These are phyloP conservation scores for Peniophora sp. DNA, from an alignment of 1,284 basidiomycete genomes.

Conservation along the genomic window DNA sequence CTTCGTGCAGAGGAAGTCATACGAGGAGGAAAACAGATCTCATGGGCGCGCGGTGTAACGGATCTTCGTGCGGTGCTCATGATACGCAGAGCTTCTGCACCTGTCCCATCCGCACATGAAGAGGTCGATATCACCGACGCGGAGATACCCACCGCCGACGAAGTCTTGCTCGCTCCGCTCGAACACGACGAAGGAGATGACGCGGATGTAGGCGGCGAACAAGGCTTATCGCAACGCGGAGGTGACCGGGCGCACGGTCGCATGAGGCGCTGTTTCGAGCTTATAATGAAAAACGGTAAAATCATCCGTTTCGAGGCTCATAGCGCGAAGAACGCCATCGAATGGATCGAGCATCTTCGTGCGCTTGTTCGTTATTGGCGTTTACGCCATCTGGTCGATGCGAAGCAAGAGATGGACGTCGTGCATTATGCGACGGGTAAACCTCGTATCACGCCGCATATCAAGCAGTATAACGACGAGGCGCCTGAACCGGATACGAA, in stretches of 20 bases:
- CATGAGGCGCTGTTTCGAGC: constrained; percentile 70
- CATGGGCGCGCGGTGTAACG: constrained; percentile 54
- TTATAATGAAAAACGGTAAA: constrained; percentile 62
- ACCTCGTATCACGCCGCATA: constrained; percentile 50
- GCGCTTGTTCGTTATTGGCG: constrained; percentile 72
- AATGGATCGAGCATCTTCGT: constrained; percentile 73
- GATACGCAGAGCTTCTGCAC: constrained; percentile 57
- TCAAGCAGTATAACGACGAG: constrained; percentile 30
- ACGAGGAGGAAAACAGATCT: constrained; percentile 61
- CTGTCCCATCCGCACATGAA: constrained; percentile 29
- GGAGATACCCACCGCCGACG: constrained; percentile 25
- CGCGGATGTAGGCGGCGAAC: constrained; percentile 63
- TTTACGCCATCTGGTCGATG: constrained; percentile 59
- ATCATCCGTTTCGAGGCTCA: constrained; percentile 70
- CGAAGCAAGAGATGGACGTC: constrained; percentile 73
- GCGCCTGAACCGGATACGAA: constrained; percentile 42
- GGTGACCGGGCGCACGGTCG: constrained; percentile 41
- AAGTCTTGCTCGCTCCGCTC: constrained; percentile 30
- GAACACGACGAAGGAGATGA: constrained; percentile 39
- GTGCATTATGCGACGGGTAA: constrained; percentile 43
- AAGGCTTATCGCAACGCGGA: constrained; percentile 30
- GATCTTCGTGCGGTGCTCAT: constrained; percentile 62
- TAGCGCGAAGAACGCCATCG: constrained; percentile 55
- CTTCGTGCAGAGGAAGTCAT: constrained; percentile 46
- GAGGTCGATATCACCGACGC: constrained; percentile 15